Evolutionary conservation across 306 rosid genomes (phyloP).

Genomic region (Quercus engelmannii): DNA sequence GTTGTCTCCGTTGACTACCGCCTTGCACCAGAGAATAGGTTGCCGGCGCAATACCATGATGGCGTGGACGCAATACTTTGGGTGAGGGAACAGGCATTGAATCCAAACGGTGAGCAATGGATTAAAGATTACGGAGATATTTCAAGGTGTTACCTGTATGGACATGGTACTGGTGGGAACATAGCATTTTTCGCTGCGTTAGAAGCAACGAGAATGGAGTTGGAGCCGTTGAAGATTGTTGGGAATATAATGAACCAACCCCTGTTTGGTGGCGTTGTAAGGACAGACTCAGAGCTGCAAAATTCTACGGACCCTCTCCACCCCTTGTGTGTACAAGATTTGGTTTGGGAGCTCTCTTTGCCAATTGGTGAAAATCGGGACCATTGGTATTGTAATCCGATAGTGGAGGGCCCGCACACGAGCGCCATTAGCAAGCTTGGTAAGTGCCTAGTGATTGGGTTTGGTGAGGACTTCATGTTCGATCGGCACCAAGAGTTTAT

Average conservation of each 20-base stretch:
- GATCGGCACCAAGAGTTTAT: slow-evolving; percentile 58
- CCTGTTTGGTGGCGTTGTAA: slow-evolving; percentile 54
- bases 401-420: slow-evolving; percentile 40
- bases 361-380: slow-evolving; percentile 47
- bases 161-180: slow-evolving; percentile 51
- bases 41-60: slow-evolving; percentile 44
- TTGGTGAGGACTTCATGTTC: slow-evolving; percentile 50
- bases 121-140: slow-evolving; percentile 57
- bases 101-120: slow-evolving; percentile 53
- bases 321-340: slow-evolving; percentile 59
- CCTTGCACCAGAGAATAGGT: slow-evolving; percentile 47
- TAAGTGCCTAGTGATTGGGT: slow-evolving; percentile 58
- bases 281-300: slow-evolving; percentile 49
- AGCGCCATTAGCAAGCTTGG: slow-evolving; percentile 20
- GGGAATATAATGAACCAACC: slow-evolving; percentile 75
- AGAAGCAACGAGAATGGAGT: background rate
- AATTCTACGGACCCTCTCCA: slow-evolving; percentile 42
- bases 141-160: slow-evolving; percentile 54
- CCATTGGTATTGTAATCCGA: slow-evolving; percentile 67
- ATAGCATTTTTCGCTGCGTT: slow-evolving; percentile 43
- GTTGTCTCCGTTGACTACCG: slow-evolving; percentile 39
- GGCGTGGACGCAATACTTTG: slow-evolving; percentile 36
- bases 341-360: slow-evolving; percentile 58
- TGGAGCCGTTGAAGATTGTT: slow-evolving; percentile 43
- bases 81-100: slow-evolving; percentile 34